Evolutionary conservation across 441 rosid genomes (phyloP), one percentile per base, ranked within the genome.

Genomic region (Bocquillonia castaneifolia): DNA sequence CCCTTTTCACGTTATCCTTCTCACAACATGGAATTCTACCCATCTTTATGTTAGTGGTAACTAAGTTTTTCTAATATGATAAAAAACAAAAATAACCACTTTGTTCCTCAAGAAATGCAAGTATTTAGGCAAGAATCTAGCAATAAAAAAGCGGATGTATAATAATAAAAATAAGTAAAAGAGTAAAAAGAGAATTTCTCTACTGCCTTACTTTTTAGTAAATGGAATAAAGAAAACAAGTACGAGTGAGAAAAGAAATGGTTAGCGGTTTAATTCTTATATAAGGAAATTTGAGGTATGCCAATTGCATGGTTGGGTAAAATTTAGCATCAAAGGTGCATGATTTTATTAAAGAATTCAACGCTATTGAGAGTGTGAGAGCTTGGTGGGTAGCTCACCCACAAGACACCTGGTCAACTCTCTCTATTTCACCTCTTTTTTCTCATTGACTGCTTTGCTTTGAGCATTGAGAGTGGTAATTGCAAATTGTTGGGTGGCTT

Each of bases 11-110:
- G 57, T 76, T 88, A 67, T 88, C 96, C 81, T 87, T 89, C 85
- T 91, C 96, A 61, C 97, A 93, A 55, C 99, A 89, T 50, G 99
- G 96, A 50, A 94, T 86, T 68, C 96, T 79, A n/a, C 95, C 98
- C 98, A 91, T 93, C 67, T 72, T 67, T 69, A 47, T 31, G 51
- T 39, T 37, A 8, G 44, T 69, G 59, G 59, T 73, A 69, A 15
- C 36, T 14, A 22, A 45, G 47, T 17, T 69, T 58, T 25, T 18
- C 42, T 61, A 5, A 13, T 42, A 2, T 5, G 12, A 12, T n/a
- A 14, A 3, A n/a, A n/a, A 34, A 58, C 5, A 14, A 13, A 10
- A 10, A 5, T 39, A 14, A 2, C n/a, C 53, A n/a, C 44, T 67
- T 26, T 59, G 48, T 29, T 72, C 44, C 67, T 22, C 34, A 51